These are phyloP conservation scores for Colletotrichum lentis DNA, from an alignment of 2,329 filamentous ascomycete genomes.

Conservation along the genomic window DNA sequence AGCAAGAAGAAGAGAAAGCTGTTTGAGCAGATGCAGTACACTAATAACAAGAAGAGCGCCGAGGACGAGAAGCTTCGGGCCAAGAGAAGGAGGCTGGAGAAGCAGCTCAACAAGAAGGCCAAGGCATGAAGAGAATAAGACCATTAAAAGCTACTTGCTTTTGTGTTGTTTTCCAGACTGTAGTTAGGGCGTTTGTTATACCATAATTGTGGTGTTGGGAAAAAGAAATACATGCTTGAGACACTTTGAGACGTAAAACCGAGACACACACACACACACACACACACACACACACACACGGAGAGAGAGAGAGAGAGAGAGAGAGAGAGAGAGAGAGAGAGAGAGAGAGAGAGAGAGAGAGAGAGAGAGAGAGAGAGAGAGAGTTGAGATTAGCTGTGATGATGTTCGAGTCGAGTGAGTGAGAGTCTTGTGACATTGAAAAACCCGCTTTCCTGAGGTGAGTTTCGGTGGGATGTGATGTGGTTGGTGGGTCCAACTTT, in stretches of 20 bases:
- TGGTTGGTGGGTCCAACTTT: slow-evolving; percentile 16
- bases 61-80: slow-evolving; percentile 86
- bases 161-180: slow-evolving; percentile 26
- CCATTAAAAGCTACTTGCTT: not conserved
- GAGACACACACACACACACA: too few relatives aligned
- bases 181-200: slow-evolving; percentile 37
- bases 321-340: too few relatives aligned
- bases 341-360: too few relatives aligned
- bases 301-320: too few relatives aligned
- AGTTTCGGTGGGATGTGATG: slow-evolving; percentile 12
- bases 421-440: not conserved
- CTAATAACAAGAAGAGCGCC: slow-evolving; percentile 89
- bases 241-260: not conserved
- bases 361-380: too few relatives aligned
- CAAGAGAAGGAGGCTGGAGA: slow-evolving; percentile 93
- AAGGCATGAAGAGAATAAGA: slow-evolving; percentile 29
- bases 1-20: slow-evolving; percentile 97
- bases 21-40: slow-evolving; percentile 96
- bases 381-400: not conserved
- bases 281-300: too few relatives aligned
- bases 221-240: slow-evolving; percentile 30
- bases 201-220: slow-evolving; percentile 38
- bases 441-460: not conserved
- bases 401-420: not conserved
- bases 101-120: slow-evolving; percentile 56